Percentiles rank a stretch among this genome's conserved stretches.
phyloP scores from a whole-genome alignment of 345 rosid species.

The Citrus australasica region DNA sequence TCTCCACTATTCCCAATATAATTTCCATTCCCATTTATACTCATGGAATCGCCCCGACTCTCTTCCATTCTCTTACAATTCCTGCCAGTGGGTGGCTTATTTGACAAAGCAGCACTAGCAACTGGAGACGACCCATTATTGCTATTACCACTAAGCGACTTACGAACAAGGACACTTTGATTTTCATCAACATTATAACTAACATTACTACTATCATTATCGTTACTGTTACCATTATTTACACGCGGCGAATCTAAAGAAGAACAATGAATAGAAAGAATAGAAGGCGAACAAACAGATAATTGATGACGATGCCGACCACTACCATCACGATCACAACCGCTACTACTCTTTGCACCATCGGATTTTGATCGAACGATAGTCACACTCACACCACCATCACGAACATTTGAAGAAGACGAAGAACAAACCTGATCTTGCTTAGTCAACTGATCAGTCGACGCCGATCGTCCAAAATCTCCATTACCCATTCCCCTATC shows the following conservation, averaged over 20 bases:
- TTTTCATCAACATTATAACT: slow-evolving; percentile 6
- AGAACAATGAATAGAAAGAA: slow-evolving; percentile 32
- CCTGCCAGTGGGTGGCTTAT: slow-evolving; percentile 34
- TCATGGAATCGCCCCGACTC: slow-evolving; percentile 17
- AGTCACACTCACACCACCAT: background rate
- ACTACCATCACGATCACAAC: slow-evolving; percentile 19
- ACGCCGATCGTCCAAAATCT: slow-evolving; percentile 37
- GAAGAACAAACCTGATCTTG: slow-evolving; percentile 22
- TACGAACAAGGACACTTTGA: slow-evolving; percentile 8
- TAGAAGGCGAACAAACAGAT: slow-evolving; percentile 31
- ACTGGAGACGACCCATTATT: slow-evolving; percentile 21
- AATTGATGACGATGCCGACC: slow-evolving; percentile 34
- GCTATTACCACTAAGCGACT: slow-evolving; percentile 22
- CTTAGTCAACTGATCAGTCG: slow-evolving; percentile 33
- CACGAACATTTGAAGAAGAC: slow-evolving; percentile 16
- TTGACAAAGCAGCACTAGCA: slow-evolving; percentile 20
- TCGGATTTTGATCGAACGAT: slow-evolving; percentile 58
- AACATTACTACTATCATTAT: slow-evolving; percentile 9
- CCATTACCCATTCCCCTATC: slow-evolving; percentile 12
- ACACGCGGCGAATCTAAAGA: slow-evolving; percentile 23
- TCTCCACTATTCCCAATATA: slow-evolving; percentile 27
- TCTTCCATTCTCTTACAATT: slow-evolving; percentile 26
- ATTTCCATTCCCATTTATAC: slow-evolving; percentile 29
- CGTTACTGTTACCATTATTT: slow-evolving; percentile 27
- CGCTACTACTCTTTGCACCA: slow-evolving; percentile 21